Base-by-base conservation (phyloP, 768 basidiomycete species). In the Suillus weaverae region DNA sequence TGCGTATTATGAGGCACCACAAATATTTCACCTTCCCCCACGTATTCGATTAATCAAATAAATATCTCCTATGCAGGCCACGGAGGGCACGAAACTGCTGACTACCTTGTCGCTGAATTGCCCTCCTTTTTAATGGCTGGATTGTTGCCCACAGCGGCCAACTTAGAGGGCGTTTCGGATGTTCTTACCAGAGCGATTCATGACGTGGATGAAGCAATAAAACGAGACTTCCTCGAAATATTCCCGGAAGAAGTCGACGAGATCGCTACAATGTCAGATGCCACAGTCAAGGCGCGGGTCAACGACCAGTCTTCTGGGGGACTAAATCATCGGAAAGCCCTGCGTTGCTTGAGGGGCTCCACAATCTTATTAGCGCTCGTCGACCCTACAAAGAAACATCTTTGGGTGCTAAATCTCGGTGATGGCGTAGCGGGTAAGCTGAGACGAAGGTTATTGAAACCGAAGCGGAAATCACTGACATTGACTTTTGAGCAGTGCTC, bases 381-480 rank as follows among this genome's bases (percentile, higher is more conserved):
- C 14, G 80, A 85, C 64, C 81, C 84, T 6, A 51, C 64, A 14
- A 71, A 66, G 16, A 72, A 74, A 30, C 81, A 84, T 64, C 65
- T 86, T 1, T 86, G 85, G 84, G 82, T 86, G 7, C 83, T 82
- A 2, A 85, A 82, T 70, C 73, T 86, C 44, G 86, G 86, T 4
- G 85, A 86, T 70, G 84, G 84, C 67, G 78, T 79, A 66, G 85
- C 83, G 63, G 79, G 85, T 84, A 66, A 65, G 80, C 3, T 26
- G 61, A 33, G 62, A 46, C 32, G 30, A 26, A 53, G 16, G 8
- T 20, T 22, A 44, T 20, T 4, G 3, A 16, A 41, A n/a, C 3
- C 4, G n/a, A 22, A 11, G n/a, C 13, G 18, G 59, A 13, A 26
- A 30, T 20, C 26, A 13, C 41, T 61, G 39, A 53, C 51, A 11